Evolutionary conservation across 805 yeast species (phyloP), one percentile per base, ranked within the genome.

Genomic region (Candida caryicola): DNA sequence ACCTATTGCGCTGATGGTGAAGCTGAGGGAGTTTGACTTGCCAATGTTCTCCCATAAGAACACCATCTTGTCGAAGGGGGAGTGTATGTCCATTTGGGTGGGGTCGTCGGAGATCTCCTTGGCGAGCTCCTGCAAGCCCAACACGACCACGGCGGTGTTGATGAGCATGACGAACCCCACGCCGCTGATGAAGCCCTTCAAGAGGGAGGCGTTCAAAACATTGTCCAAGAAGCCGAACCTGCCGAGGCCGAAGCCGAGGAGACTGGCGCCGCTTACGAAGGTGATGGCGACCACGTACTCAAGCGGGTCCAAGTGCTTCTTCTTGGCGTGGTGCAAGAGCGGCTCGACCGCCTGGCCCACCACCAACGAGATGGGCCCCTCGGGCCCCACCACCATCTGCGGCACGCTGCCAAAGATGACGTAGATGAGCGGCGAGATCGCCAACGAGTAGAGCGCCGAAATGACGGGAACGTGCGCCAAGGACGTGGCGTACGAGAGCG

Each of bases 261-360:
- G 66, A 13, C 80, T 69, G 3, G 81, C 76, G 2, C 97, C 98
- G 18, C 91, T 80, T 8, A 82, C 69, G 34, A 83, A 82, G 0
- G 95, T 74, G 15, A 91, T 69, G 10, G 82, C 76, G 12, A 82
- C 81, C 3, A 85, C 77, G 5, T 82, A 59, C 45, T 81, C 82
- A 18, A 52, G 40, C 0, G 72, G 70, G 36, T 66, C 64, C 8
- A 67, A 33, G 29, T 59, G 45, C 33, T 60, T 52, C 23, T 52
- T 51, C 15, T 54, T 46, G 15, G 58, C 46, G 37, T 68, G 66
- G 43, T 67, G 73, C 19, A 67, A 45, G 8, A 66, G 45, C 1
- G 73, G 73, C 41, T 69, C 73, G 1, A 69, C 67, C 0, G 74
- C 72, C 42, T 64, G 74, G 4, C 74, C 74, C n/a, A 69, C 71